Evolutionary conservation across 805 yeast genomes (phyloP), one percentile per base, ranked within the genome.

Genomic region (Kuraishia ogatae): DNA sequence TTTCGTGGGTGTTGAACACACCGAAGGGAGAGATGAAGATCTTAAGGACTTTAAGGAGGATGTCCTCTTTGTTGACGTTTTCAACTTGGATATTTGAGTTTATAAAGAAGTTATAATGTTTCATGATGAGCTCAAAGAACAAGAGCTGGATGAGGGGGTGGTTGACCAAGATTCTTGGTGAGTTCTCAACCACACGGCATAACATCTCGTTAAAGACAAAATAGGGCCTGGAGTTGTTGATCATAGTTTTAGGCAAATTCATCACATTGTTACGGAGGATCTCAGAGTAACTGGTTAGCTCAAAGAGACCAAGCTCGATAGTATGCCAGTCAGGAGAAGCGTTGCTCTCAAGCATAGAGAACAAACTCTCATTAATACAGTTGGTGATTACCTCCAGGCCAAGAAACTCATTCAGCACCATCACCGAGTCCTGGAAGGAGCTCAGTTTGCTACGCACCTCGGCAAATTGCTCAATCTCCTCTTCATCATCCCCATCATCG

Each of bases 291-390:
- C 84, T 86, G 54, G 83, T 80, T 64, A 94, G 77, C 70, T 92
- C 96, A 66, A 77, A 91, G 53, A 94, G 73, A 2, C 97, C 97
- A 59, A 94, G 76, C 69, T 94, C 99, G 47, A 89, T 76, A 26
- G 79, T 81, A 66, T 90, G 81, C 98, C 98, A 92, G 59, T 84
- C 82, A 7, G 22, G n/a, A 29, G 53, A 56, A 7, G 50, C n/a
- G 59, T 61, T 23, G 52, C 51, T 52, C 17, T 52, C 57, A 5
- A 58, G 50, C 20, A 43, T 51, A 17, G 54, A 52, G 57, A 69
- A 70, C 29, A 71, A 61, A 53, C 71, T 69, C 55, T 67, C 70
- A 53, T 82, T 75, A 53, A 89, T 83, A 51, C 89, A 80, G 24
- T 60, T 61, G 49, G 68, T 68, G 60, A 71, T 58, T 50, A 71